Conservation (phyloP, 257 asterid species). For the Nicotiana tomentosiformis region DNA sequence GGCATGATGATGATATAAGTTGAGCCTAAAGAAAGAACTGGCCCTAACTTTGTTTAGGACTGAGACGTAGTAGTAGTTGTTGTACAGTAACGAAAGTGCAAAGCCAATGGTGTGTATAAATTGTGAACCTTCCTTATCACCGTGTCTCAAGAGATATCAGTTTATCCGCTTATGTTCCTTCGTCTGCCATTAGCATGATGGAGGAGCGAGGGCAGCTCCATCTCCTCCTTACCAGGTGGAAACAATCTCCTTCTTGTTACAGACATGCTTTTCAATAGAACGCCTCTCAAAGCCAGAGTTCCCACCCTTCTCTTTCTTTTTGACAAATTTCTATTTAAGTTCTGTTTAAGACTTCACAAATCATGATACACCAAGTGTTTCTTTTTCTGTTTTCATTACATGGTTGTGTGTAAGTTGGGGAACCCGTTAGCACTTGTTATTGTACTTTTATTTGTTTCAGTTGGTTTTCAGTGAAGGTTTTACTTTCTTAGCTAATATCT, state of each 20-base stretch:
- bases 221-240: constrained; percentile 2
- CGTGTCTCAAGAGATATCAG: background rate
- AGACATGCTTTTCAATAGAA: background rate
- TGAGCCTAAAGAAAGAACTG: no score
- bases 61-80: no score
- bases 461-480: constrained; percentile 1
- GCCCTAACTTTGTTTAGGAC: no score
- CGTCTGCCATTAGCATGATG: background rate
- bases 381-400: background rate
- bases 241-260: background rate
- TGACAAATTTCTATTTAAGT: background rate
- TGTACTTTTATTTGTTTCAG: background rate
- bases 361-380: constrained; percentile 2
- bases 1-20: no score
- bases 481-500: background rate
- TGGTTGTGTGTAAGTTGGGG: background rate
- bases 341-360: background rate
- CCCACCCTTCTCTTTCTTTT: background rate
- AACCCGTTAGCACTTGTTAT: background rate
- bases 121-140: background rate
- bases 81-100: background rate
- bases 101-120: background rate
- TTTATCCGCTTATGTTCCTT: background rate
- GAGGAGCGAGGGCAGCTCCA: background rate
- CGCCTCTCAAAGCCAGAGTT: background rate